A percentile compares a stretch with the other conserved stretches of the same genome.
Conservation (phyloP, 2,329 filamentous ascomycete species). For the Talaromyces sp. region DNA sequence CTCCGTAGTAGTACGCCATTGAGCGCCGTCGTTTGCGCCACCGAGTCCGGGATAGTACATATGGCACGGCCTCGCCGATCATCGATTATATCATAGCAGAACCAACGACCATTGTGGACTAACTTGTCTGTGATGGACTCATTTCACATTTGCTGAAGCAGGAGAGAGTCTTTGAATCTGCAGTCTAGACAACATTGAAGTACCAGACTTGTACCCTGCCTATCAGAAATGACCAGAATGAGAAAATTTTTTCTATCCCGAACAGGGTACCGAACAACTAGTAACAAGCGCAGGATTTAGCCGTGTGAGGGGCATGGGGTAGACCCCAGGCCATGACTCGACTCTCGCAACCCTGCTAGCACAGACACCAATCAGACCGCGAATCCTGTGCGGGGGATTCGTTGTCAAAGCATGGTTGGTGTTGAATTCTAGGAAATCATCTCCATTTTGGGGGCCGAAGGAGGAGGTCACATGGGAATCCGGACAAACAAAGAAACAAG, state of each 20-base stretch:
- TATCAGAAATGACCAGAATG: background rate
- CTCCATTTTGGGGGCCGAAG: background rate
- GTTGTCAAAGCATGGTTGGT: background rate
- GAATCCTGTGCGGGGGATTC: background rate
- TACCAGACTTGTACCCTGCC: background rate
- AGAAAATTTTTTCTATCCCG: background rate
- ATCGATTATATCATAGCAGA: background rate
- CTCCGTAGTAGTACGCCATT: background rate
- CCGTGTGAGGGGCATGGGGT: background rate
- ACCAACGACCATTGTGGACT: background rate
- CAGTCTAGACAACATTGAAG: background rate
- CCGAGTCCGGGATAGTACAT: background rate
- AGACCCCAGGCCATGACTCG: background rate
- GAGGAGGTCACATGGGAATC: background rate
- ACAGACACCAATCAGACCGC: background rate
- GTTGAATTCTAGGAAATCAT: background rate
- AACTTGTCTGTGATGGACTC: background rate
- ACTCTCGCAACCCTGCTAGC: background rate
- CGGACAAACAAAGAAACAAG: background rate
- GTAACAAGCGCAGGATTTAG: background rate
- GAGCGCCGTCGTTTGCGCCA: background rate
- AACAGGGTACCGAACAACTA: background rate
- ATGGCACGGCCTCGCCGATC: background rate
- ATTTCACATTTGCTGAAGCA: no score
- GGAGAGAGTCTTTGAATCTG: background rate